Base-by-base conservation (phyloP, 2,329 filamentous ascomycete genomes). In the Xylariaceae sp. region DNA sequence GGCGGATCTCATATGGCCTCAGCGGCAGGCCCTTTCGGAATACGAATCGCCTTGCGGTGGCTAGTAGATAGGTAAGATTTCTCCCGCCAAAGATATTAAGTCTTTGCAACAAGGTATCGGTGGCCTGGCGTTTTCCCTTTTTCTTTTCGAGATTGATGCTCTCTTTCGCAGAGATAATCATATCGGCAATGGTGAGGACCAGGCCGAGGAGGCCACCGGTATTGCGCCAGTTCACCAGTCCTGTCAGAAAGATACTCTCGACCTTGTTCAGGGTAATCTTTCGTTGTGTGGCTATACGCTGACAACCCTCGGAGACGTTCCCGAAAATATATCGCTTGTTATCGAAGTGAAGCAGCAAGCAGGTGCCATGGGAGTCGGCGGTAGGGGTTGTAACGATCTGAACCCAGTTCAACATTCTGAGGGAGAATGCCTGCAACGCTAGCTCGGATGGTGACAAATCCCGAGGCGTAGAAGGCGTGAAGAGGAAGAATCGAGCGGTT, bases 281-380 rank as follows among this genome's bases (percentile, higher is more conserved):
- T 61, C 88, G 84, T 73, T 93, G 87, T 40, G 81, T 80, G 68
- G 89, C 80, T 46, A 87, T 85, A 54, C 95, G 84, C 77, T 98
- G 95, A 0, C 89, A 89, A 16, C 93, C 95, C 74, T 99, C 95
- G 9, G 86, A 78, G 16, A 93, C 73, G 66, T 89, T 88, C 19
- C 95, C 95, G 68, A 99, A 89, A 16, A 97, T 65, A 73, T 99
- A 99, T 54, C 90, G 84, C 66, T 89, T 88, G 67, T 86, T 84
- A 65, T 93, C 90, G 68, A 92, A 93, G 70, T 93, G 87, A 6
- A 99, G 79, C 40, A 91, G 71, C 29, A 98, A 73, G 48, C 85
- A 83, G 2, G 91, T 90, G 51, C 93, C 93, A 1, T 88, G 84
- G 19, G 92, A 96, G 74, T 99, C 95, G 56, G 88, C 89, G 63